These are phyloP conservation scores for Tulasnella sp. DNA, from an alignment of 768 basidiomycete species.

Conservation along the genomic window DNA sequence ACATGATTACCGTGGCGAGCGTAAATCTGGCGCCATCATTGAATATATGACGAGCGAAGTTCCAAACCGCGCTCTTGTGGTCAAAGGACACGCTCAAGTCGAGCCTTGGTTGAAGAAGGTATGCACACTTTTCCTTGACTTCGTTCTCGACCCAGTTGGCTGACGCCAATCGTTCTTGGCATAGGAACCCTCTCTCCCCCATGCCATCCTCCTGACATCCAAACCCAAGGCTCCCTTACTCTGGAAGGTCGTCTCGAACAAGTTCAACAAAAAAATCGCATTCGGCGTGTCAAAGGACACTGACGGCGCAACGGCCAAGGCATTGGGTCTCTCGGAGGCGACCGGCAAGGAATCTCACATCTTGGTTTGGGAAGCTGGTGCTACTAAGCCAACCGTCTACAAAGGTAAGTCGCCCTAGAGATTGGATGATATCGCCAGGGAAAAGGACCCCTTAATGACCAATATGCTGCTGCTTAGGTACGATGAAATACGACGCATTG, in stretches of 20 bases:
- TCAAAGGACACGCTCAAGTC: constrained; percentile 55
- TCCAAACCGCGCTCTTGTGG: constrained; percentile 62
- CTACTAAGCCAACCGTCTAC: constrained; percentile 56
- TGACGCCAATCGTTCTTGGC: background rate
- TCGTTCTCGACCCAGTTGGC: background rate
- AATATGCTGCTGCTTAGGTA: background rate
- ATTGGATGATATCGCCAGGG: no score
- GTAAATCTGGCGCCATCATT: constrained; percentile 68
- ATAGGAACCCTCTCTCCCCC: constrained; percentile 47
- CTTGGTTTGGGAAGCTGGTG: constrained; percentile 63
- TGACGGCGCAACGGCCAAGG: constrained; percentile 46
- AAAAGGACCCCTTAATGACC: background rate
- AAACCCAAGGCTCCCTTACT: constrained; percentile 73
- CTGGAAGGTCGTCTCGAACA: constrained; percentile 76
- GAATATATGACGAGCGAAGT: constrained; percentile 72
- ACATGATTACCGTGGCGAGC: constrained; percentile 64
- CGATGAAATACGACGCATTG: background rate
- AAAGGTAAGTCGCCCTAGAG: constrained; percentile 50
- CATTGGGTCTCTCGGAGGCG: constrained; percentile 39
- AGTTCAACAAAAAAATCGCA: constrained; percentile 58
- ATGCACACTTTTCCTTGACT: constrained; percentile 33
- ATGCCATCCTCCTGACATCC: constrained; percentile 63
- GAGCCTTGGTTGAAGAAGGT: constrained; percentile 68
- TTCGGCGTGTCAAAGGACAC: constrained; percentile 35
- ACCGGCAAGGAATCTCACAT: constrained; percentile 70